Evolutionary conservation across 495 filamentous ascomycete genomes (phyloP).

Genomic region (Penicillium mononematosum): DNA sequence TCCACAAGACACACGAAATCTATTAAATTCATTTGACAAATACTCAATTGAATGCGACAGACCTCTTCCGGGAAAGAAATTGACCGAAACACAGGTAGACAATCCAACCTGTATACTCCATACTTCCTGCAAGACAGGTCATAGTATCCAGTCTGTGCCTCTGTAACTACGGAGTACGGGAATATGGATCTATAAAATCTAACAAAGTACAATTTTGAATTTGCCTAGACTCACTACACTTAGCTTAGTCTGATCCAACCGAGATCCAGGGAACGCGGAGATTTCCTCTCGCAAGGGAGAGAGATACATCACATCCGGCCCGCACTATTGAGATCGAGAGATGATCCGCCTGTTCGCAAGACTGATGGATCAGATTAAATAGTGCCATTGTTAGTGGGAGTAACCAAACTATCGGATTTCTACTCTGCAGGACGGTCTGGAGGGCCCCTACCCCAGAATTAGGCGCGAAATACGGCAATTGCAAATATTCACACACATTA

Average conservation of each 20-base stretch:
- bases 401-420: constrained; percentile 14
- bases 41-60: neutral
- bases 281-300: constrained; percentile 5
- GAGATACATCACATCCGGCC: constrained; percentile 28
- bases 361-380: constrained; percentile 28
- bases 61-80: neutral
- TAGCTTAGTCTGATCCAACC: neutral
- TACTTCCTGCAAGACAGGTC: constrained; percentile 1
- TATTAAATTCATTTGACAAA: neutral
- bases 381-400: constrained; percentile 21
- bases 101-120: constrained; percentile 3
- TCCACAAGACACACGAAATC: neutral
- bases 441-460: constrained; percentile 10
- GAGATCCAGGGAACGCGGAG: constrained; percentile 14
- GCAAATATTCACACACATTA: constrained; percentile 1
- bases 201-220: neutral
- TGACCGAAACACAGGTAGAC: neutral
- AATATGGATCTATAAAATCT: constrained; percentile 1
- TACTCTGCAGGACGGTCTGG: constrained; percentile 7
- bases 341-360: constrained; percentile 11
- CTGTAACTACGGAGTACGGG: neutral
- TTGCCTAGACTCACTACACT: neutral
- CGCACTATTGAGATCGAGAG: constrained; percentile 21
- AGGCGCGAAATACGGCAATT: constrained; percentile 1
- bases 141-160: neutral